Evolutionary conservation across 345 rosid species (phyloP).

Genomic region (Turnera subulata): DNA sequence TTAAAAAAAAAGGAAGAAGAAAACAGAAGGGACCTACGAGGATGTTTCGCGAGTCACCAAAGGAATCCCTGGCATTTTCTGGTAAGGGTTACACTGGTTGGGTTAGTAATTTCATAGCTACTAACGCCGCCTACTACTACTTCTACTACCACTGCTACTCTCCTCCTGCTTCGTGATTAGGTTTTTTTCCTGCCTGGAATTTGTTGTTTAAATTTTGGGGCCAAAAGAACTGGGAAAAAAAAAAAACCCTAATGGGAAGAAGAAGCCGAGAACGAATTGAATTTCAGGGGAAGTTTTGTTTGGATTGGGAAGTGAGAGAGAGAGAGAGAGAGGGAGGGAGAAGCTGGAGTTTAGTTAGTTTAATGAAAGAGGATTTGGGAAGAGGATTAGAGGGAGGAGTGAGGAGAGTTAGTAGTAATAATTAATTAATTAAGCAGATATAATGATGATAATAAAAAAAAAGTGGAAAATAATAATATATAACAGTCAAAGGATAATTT

Average conservation of each 20-base stretch:
- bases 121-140: background rate
- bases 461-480: background rate
- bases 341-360: too few relatives aligned
- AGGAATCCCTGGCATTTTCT: slow-evolving; percentile 91
- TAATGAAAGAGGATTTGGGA: too few relatives aligned
- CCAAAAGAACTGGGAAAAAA: background rate
- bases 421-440: background rate
- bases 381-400: background rate
- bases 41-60: slow-evolving; percentile 62
- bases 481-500: background rate
- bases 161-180: too few relatives aligned
- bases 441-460: background rate
- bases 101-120: slow-evolving; percentile 34
- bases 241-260: too few relatives aligned
- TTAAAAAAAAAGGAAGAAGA: slow-evolving; percentile 23
- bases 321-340: background rate
- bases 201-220: background rate
- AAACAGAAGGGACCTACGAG: slow-evolving; percentile 44
- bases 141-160: background rate
- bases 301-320: background rate
- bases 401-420: background rate
- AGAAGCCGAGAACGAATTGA: background rate
- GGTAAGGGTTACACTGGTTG: slow-evolving; percentile 20
- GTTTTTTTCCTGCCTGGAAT: background rate
- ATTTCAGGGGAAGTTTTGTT: background rate